A percentile compares a stretch with the other conserved stretches of the same genome.
Conservation (phyloP, 192 early-diverging fungal species). For the Coemansia sp. region DNA sequence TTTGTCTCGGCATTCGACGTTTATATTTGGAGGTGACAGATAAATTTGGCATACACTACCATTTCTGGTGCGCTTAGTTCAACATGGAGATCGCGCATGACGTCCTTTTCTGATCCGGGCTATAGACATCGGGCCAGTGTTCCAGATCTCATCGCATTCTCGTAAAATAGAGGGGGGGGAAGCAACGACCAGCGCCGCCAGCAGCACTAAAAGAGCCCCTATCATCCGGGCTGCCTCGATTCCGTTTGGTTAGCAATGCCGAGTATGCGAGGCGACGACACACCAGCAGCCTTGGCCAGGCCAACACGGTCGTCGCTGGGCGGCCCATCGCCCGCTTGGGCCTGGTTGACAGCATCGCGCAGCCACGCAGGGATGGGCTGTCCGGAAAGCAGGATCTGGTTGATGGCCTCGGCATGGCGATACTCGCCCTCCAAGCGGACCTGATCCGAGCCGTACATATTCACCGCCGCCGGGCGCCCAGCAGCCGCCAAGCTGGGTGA, state of each 20-base stretch:
- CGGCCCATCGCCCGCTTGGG: background rate
- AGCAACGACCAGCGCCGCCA: background rate
- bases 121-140: too few species aligned
- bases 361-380: constrained; percentile 51
- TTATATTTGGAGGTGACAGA: too few species aligned
- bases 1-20: too few species aligned
- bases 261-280: background rate
- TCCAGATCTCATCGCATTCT: too few species aligned
- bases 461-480: background rate
- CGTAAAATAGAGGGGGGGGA: background rate
- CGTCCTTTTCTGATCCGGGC: too few species aligned
- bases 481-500: background rate
- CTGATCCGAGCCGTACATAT: constrained; percentile 42
- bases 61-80: too few species aligned
- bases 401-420: constrained; percentile 50
- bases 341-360: constrained; percentile 44
- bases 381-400: constrained; percentile 46
- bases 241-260: background rate
- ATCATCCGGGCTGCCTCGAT: background rate
- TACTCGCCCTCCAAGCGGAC: constrained; percentile 41
- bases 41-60: too few species aligned
- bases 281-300: background rate
- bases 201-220: background rate
- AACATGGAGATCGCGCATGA: too few species aligned
- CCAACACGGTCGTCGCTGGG: background rate